Percentiles rank a stretch among this genome's conserved stretches.
These are phyloP conservation scores for Zasmidium citrigriseum DNA, from an alignment of 2,329 filamentous ascomycete species.

Conservation along the genomic window DNA sequence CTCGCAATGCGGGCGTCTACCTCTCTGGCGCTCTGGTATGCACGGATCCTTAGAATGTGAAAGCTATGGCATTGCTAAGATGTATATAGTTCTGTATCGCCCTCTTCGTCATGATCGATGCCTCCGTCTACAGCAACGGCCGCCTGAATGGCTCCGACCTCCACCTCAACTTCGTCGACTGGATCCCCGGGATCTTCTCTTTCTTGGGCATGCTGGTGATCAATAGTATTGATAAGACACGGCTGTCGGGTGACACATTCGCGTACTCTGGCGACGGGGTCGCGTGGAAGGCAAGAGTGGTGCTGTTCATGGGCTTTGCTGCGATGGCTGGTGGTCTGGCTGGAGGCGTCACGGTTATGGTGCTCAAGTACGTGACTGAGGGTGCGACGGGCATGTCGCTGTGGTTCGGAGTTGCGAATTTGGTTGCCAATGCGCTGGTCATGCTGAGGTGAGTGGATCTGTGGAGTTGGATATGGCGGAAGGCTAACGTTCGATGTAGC, in stretches of 20 bases:
- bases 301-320: slow-evolving; percentile 70
- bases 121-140: slow-evolving; percentile 64
- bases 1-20: slow-evolving; percentile 67
- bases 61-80: background rate
- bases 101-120: slow-evolving; percentile 70
- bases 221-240: slow-evolving; percentile 70
- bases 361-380: slow-evolving; percentile 66
- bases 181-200: slow-evolving; percentile 71
- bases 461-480: background rate
- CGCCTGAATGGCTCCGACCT: slow-evolving; percentile 58
- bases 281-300: slow-evolving; percentile 69
- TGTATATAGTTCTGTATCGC: slow-evolving; percentile 65
- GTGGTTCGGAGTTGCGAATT: slow-evolving; percentile 68
- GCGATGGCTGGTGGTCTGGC: slow-evolving; percentile 68
- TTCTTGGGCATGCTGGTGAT: slow-evolving; percentile 71
- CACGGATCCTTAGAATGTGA: background rate
- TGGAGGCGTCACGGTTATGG: slow-evolving; percentile 66
- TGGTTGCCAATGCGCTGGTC: slow-evolving; percentile 64
- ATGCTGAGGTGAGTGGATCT: slow-evolving; percentile 62
- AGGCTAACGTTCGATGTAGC: slow-evolving; percentile 44
- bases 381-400: slow-evolving; percentile 62
- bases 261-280: slow-evolving; percentile 64
- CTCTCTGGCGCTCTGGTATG: slow-evolving; percentile 64
- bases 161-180: slow-evolving; percentile 70
- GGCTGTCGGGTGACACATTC: slow-evolving; percentile 64